A percentile compares a stretch with the other conserved stretches of the same genome.
These are phyloP conservation scores for Monascus ruber DNA, from an alignment of 2,329 filamentous ascomycete genomes.

Conservation along the genomic window DNA sequence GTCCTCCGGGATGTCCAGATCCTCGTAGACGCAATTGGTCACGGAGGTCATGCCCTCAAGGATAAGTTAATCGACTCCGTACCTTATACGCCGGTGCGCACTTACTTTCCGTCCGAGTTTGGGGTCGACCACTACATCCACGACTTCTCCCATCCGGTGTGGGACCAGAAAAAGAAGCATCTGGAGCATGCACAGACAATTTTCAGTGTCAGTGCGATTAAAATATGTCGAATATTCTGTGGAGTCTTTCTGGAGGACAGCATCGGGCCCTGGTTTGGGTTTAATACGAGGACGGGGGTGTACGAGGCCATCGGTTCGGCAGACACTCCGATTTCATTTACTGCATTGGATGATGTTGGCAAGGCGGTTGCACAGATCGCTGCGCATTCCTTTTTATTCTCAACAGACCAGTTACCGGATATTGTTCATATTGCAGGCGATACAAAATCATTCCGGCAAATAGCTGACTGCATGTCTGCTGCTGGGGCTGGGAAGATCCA, in stretches of 20 bases:
- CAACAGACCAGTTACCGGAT: slow-evolving; percentile 12
- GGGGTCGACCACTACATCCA: slow-evolving; percentile 28
- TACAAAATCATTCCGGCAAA: slow-evolving; percentile 11
- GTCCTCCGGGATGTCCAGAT: slow-evolving; percentile 19
- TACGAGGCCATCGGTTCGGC: slow-evolving; percentile 20
- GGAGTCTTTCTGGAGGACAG: slow-evolving; percentile 24
- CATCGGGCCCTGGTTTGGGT: slow-evolving; percentile 24
- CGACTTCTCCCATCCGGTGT: slow-evolving; percentile 23
- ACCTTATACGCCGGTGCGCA: slow-evolving; percentile 12
- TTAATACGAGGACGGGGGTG: slow-evolving; percentile 14
- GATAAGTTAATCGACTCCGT: slow-evolving; percentile 15
- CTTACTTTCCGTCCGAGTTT: slow-evolving; percentile 29
- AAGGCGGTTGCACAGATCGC: slow-evolving; percentile 17
- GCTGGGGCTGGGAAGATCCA: slow-evolving; percentile 13
- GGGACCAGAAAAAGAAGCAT: slow-evolving; percentile 22
- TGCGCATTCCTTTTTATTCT: slow-evolving; percentile 1
- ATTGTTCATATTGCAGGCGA: slow-evolving; percentile 17
- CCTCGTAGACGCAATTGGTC: slow-evolving; percentile 20
- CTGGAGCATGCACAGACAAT: slow-evolving; percentile 9
- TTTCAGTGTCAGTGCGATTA: slow-evolving; percentile 5
- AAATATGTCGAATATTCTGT: slow-evolving; percentile 19
- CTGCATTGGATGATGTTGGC: slow-evolving; percentile 20
- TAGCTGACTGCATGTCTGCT: slow-evolving; percentile 15
- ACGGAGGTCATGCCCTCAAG: slow-evolving; percentile 17
- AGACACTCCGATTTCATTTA: slow-evolving; percentile 18